Percentiles rank a stretch among this genome's conserved stretches.
These are phyloP conservation scores for Nepenthes mirabilis DNA, from an alignment of 148 eudicot species.

Conservation along the genomic window DNA sequence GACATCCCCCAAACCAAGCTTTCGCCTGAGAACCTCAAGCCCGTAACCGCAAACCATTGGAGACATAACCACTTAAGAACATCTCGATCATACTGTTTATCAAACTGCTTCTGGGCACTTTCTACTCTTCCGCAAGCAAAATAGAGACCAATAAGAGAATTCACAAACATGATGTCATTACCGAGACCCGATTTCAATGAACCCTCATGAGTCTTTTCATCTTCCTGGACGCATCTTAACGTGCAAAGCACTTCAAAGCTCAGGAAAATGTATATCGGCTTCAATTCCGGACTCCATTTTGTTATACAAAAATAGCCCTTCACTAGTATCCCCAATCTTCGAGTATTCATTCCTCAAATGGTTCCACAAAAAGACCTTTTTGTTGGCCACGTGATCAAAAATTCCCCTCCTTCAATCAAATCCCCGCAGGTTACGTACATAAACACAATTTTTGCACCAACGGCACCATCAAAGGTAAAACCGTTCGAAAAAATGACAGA, in stretches of 20 bases:
- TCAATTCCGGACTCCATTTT: conserved; percentile 33
- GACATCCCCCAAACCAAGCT: conserved; percentile 19
- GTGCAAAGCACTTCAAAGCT: conserved; percentile 46
- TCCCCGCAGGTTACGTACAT: conserved; percentile 72
- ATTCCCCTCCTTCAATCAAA: conserved; percentile 40
- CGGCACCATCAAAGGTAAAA: conserved; percentile 20
- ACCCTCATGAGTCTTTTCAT: conserved; percentile 39
- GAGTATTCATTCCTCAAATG: conserved; percentile 53
- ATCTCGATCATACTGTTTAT: conserved; percentile 42
- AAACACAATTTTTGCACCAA: conserved; percentile 59
- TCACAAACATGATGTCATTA: conserved; percentile 27
- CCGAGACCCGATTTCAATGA: conserved; percentile 36
- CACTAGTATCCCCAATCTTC: conserved; percentile 33
- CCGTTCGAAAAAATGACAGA: conserved; percentile 31
- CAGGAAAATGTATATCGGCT: conserved; percentile 53
- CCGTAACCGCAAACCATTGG: conserved; percentile 29
- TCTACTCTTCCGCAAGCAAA: conserved; percentile 31
- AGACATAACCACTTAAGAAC: conserved; percentile 44
- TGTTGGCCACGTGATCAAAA: conserved; percentile 38
- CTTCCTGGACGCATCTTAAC: conserved; percentile 29
- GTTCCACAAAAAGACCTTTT: conserved; percentile 66
- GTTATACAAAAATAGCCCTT: conserved; percentile 35
- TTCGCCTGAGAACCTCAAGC: conserved; percentile 26
- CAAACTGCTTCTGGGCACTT: conserved; percentile 51
- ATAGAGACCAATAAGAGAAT: conserved; percentile 46